A percentile compares a stretch with the other conserved stretches of the same genome.
Evolutionary conservation across 352 stramenopile species (phyloP).

Genomic region (Phytophthora palmivora): DNA sequence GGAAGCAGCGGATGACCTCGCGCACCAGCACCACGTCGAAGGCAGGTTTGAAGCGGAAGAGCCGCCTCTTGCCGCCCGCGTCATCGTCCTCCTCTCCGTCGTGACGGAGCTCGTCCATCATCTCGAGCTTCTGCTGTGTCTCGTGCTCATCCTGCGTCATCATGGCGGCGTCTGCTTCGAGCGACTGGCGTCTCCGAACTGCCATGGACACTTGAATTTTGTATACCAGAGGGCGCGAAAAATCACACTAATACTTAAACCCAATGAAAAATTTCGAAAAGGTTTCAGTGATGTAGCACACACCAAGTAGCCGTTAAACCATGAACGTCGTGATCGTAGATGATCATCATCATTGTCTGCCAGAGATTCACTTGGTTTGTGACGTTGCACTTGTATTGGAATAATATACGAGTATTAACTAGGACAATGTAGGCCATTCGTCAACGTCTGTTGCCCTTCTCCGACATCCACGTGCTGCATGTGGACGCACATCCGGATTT

Average conservation of each 20-base stretch:
- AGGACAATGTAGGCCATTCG: constrained; percentile 65
- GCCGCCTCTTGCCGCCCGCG: constrained; percentile 32
- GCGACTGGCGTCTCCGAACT: constrained; percentile 32
- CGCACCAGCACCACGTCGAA: constrained; percentile 48
- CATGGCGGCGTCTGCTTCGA: constrained; percentile 21
- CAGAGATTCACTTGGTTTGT: constrained; percentile 69
- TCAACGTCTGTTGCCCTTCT: constrained; percentile 68
- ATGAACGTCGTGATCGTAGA: constrained; percentile 67
- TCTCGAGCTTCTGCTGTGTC: constrained; percentile 26
- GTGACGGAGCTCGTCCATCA: constrained; percentile 37
- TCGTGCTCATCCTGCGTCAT: constrained; percentile 31
- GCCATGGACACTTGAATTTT: constrained; percentile 20
- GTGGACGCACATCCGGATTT: constrained; percentile 90
- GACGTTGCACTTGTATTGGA: no score
- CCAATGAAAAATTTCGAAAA: constrained; percentile 25
- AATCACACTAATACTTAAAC: constrained; percentile 27
- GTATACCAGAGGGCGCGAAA: constrained; percentile 21
- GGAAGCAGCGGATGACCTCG: constrained; percentile 51
- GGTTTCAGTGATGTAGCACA: constrained; percentile 7
- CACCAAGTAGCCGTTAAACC: background rate
- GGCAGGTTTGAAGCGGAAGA: constrained; percentile 50
- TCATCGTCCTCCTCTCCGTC: constrained; percentile 34
- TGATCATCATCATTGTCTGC: constrained; percentile 83
- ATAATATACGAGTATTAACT: background rate
- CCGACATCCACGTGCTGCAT: constrained; percentile 74